Evolutionary conservation across 176 grass and related monocot genomes (phyloP).

Genomic region (Cocos nucifera): DNA sequence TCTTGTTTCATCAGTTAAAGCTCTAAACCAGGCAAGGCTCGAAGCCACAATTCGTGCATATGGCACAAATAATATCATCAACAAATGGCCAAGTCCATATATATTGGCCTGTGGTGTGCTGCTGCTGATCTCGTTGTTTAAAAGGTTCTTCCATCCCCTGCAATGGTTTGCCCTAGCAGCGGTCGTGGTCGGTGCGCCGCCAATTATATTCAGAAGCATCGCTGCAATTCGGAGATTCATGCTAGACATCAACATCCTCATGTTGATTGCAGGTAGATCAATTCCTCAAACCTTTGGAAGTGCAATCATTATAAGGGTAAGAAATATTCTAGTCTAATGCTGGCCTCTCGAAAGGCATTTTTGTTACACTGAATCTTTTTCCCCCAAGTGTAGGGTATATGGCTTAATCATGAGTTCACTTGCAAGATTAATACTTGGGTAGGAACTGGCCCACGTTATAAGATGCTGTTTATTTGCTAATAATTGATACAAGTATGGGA

Average conservation of each 20-base stretch:
- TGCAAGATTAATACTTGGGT: too few relatives aligned
- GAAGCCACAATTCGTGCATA: slow-evolving; percentile 75
- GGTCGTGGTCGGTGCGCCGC: slow-evolving; percentile 29
- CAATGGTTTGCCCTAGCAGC: slow-evolving; percentile 65
- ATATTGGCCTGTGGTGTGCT: slow-evolving; percentile 49
- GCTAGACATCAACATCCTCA: slow-evolving; percentile 90
- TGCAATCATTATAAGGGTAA: too few relatives aligned
- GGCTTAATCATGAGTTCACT: too few relatives aligned
- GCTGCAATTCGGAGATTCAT: slow-evolving; percentile 51
- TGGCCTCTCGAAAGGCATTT: too few relatives aligned
- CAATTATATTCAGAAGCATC: slow-evolving; percentile 37
- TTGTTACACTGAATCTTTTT: too few relatives aligned
- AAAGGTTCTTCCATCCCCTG: slow-evolving; percentile 66
- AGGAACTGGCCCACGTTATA: too few relatives aligned
- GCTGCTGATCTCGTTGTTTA: slow-evolving; percentile 56
- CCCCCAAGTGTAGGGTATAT: too few relatives aligned
- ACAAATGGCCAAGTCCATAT: slow-evolving; percentile 81
- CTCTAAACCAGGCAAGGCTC: slow-evolving; percentile 65
- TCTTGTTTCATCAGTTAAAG: slow-evolving; percentile 44
- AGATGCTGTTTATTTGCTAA: too few relatives aligned
- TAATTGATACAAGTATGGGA: too few relatives aligned
- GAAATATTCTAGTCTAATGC: too few relatives aligned
- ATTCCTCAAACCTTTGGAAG: too few relatives aligned
- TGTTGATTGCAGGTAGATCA: slow-evolving; percentile 84
- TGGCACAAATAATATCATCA: slow-evolving; percentile 32